A percentile compares a stretch with the other conserved stretches of the same genome.
Conservation (phyloP, 345 rosid genomes). For the Garcia nutans region DNA sequence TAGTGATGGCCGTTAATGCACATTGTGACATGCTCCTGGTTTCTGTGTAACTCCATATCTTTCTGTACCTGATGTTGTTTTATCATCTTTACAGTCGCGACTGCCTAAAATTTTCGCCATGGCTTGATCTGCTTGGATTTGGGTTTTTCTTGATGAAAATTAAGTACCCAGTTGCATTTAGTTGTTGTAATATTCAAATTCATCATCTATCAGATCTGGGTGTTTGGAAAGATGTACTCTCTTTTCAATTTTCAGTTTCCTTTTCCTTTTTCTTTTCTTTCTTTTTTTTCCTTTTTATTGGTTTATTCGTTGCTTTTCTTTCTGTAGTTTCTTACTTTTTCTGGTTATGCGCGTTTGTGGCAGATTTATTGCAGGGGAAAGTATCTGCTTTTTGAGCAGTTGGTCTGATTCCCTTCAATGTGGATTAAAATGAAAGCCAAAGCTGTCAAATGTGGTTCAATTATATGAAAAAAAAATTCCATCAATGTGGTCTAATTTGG, state of each 20-base stretch:
- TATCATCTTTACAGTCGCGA: slow-evolving; percentile 8
- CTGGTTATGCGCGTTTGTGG: slow-evolving; percentile 38
- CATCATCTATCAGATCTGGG: slow-evolving; percentile 43
- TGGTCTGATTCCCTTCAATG: slow-evolving; percentile 35
- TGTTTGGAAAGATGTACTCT: slow-evolving; percentile 51
- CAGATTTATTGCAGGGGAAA: slow-evolving; percentile 59
- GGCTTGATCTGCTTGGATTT: slow-evolving; percentile 45
- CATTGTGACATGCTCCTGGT: slow-evolving; percentile 31
- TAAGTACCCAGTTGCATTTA: slow-evolving; percentile 23
- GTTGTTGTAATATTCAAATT: slow-evolving; percentile 29
- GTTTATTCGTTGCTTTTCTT: slow-evolving; percentile 37
- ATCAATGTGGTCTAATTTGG: slow-evolving; percentile 60
- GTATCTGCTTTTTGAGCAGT: slow-evolving; percentile 42
- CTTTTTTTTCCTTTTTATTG: slow-evolving; percentile 6
- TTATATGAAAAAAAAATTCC: slow-evolving; percentile 23
- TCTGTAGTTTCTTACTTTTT: slow-evolving; percentile 52
- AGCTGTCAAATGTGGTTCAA: slow-evolving; percentile 34
- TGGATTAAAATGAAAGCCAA: slow-evolving; percentile 34
- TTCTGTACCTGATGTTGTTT: slow-evolving; percentile 38
- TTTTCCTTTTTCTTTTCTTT: background rate
- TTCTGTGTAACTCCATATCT: slow-evolving; percentile 38
- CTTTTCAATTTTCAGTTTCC: slow-evolving; percentile 19
- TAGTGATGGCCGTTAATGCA: slow-evolving; percentile 40
- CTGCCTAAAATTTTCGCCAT: slow-evolving; percentile 23
- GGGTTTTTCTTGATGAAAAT: slow-evolving; percentile 31